These are phyloP conservation scores for Moesziomyces globuligerus DNA, from an alignment of 1,284 basidiomycete species.

Conservation along the genomic window DNA sequence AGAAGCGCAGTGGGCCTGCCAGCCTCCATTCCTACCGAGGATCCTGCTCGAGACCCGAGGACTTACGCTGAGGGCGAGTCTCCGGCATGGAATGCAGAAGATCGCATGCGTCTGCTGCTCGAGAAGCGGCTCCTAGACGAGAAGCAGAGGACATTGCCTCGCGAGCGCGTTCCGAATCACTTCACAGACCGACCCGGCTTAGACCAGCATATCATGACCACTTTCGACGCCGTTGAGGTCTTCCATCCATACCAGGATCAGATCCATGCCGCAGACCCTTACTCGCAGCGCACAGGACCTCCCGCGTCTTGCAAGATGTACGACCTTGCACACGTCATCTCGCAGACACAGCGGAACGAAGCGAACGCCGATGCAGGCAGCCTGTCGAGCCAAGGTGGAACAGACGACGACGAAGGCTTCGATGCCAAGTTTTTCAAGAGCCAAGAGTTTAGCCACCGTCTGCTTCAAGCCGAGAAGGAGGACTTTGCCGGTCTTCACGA, in stretches of 20 bases:
- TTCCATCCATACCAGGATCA: conserved; percentile 53
- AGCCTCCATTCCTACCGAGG: conserved; percentile 46
- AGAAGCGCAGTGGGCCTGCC: conserved; percentile 68
- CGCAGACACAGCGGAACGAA: conserved; percentile 58
- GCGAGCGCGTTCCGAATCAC: conserved; percentile 32
- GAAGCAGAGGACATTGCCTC: conserved; percentile 68
- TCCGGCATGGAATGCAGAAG: conserved; percentile 64
- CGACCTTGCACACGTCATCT: conserved; percentile 47
- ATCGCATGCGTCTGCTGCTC: conserved; percentile 65
- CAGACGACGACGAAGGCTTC: conserved; percentile 49
- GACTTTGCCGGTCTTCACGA: conserved; percentile 32
- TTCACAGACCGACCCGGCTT: conserved; percentile 65
- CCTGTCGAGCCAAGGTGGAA: conserved; percentile 12
- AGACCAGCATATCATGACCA: conserved; percentile 81
- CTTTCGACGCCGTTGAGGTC: conserved; percentile 79
- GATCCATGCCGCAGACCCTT: conserved; percentile 35
- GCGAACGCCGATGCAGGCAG: too few species aligned
- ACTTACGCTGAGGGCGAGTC: conserved; percentile 37
- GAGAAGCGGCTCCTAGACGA: conserved; percentile 63
- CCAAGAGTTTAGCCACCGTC: conserved; percentile 56
- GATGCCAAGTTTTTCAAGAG: conserved; percentile 65
- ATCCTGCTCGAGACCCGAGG: conserved; percentile 45
- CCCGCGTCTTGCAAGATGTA: conserved; percentile 45
- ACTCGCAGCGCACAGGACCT: conserved; percentile 42
- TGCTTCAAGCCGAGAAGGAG: conserved; percentile 54